Conservation (phyloP, 2,329 filamentous ascomycete genomes). For the Fusarium nurragi region DNA sequence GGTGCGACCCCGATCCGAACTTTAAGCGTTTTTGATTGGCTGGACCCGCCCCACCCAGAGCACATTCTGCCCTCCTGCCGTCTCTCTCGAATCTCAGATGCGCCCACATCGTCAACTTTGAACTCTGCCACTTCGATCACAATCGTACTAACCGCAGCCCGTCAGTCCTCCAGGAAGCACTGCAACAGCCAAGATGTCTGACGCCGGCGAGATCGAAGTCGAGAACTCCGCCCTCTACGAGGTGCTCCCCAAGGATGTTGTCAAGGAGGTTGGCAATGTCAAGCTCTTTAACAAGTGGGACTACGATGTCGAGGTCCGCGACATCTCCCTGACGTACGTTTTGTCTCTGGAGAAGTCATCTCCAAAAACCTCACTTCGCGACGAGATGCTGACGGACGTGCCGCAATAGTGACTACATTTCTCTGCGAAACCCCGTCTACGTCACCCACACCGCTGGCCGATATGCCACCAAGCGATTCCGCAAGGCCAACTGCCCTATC, state of each 20-base stretch:
- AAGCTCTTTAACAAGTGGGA: slow-evolving; percentile 98
- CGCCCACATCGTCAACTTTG: slow-evolving; percentile 34
- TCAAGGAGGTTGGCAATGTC: slow-evolving; percentile 86
- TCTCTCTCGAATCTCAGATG: slow-evolving; percentile 13
- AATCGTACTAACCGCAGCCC: slow-evolving; percentile 50
- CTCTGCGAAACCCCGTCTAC: slow-evolving; percentile 99
- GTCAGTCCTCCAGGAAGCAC: slow-evolving; percentile 49
- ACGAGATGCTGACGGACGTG: slow-evolving; percentile 48
- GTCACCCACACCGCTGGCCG: slow-evolving; percentile 98
- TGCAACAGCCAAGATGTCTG: slow-evolving; percentile 80
- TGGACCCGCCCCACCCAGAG: slow-evolving; percentile 1
- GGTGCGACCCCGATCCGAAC: slow-evolving; percentile 13
- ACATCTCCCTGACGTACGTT: slow-evolving; percentile 97
- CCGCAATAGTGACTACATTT: slow-evolving; percentile 90
- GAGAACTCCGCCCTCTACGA: slow-evolving; percentile 78
- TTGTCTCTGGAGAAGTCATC: slow-evolving; percentile 18
- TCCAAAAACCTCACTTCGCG: slow-evolving; percentile 25
- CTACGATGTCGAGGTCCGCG: slow-evolving; percentile 99
- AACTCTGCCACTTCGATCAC: slow-evolving; percentile 48
- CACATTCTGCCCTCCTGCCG: slow-evolving; percentile 11
- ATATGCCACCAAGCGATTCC: slow-evolving; percentile 99
- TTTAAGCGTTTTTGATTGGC: not conserved
- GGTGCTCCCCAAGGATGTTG: slow-evolving; percentile 92
- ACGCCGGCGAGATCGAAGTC: slow-evolving; percentile 93
- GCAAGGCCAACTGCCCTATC: slow-evolving; percentile 99